A percentile compares a stretch with the other conserved stretches of the same genome.
Evolutionary conservation across 768 basidiomycete genomes (phyloP).

Genomic region (Suillus plorans): DNA sequence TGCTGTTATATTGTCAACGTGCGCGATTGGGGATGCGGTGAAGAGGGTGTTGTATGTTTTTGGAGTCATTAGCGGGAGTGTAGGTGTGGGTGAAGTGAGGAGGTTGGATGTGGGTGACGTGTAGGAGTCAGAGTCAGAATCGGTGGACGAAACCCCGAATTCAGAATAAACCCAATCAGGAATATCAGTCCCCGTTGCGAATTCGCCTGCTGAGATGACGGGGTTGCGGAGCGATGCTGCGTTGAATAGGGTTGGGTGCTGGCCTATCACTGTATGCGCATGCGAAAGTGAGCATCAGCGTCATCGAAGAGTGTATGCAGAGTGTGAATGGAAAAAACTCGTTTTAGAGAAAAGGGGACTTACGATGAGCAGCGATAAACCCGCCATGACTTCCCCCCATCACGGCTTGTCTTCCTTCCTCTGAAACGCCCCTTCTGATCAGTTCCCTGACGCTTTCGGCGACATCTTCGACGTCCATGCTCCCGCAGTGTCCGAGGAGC

Average conservation of each 20-base stretch:
- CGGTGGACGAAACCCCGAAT: constrained; percentile 34
- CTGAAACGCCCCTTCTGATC: constrained; percentile 47
- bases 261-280: constrained; percentile 52
- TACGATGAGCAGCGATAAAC: constrained; percentile 55
- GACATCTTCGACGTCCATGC: constrained; percentile 65
- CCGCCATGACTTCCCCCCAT: constrained; percentile 74
- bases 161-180: constrained; percentile 62
- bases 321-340: not conserved
- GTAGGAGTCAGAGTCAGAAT: not conserved
- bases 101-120: not conserved
- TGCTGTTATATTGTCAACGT: constrained; percentile 48
- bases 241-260: constrained; percentile 60
- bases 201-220: constrained; percentile 60
- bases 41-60: constrained; percentile 44
- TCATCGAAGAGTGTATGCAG: not conserved
- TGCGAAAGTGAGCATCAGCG: not conserved
- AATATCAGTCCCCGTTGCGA: constrained; percentile 55
- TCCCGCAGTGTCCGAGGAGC: constrained; percentile 59
- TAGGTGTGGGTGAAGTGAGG: not conserved
- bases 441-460: constrained; percentile 53
- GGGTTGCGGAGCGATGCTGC: constrained; percentile 69
- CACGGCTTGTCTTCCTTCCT: constrained; percentile 52
- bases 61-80: constrained; percentile 40
- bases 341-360: not conserved
- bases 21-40: constrained; percentile 53